Conservation (phyloP, 352 stramenopile species). For the Globisporangium irregulare region DNA sequence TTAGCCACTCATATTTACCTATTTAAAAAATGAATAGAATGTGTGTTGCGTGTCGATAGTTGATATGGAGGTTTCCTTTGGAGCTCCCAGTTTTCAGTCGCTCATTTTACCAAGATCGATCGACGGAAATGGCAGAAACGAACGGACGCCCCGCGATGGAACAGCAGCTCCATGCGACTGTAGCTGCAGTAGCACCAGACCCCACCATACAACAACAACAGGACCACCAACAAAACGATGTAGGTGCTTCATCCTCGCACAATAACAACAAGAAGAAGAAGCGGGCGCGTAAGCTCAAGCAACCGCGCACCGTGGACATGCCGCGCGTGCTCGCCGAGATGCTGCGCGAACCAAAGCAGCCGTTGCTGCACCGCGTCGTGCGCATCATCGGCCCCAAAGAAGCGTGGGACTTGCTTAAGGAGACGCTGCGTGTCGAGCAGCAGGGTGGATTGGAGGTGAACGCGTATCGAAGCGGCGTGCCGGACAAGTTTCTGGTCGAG, state of each 20-base stretch:
- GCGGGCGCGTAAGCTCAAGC: conserved; percentile 27
- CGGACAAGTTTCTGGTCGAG: conserved; percentile 46
- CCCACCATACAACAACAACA: not conserved
- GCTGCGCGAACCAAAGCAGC: conserved; percentile 66
- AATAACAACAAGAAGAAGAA: conserved; percentile 11
- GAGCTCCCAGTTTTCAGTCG: not conserved
- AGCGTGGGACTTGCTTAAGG: conserved; percentile 57
- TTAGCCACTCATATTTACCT: not conserved
- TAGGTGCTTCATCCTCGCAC: not conserved
- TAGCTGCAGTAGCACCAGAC: not conserved
- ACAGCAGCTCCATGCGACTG: not conserved
- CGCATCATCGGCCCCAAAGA: conserved; percentile 57
- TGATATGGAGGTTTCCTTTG: not conserved
- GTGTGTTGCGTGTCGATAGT: not conserved
- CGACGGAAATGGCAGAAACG: not conserved
- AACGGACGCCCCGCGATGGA: not conserved
- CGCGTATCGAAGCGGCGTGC: conserved; percentile 39
- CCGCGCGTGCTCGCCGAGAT: conserved; percentile 47
- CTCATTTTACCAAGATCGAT: not conserved
- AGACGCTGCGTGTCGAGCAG: conserved; percentile 66
- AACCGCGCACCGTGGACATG: conserved; percentile 55
- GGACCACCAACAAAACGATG: not conserved
- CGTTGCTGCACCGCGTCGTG: conserved; percentile 69
- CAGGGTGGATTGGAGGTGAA: conserved; percentile 56
- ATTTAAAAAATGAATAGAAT: not conserved